A percentile compares a stretch with the other conserved stretches of the same genome.
These are phyloP conservation scores for Rhodotorula mucilaginosa DNA, from an alignment of 1,284 basidiomycete genomes.

Conservation along the genomic window DNA sequence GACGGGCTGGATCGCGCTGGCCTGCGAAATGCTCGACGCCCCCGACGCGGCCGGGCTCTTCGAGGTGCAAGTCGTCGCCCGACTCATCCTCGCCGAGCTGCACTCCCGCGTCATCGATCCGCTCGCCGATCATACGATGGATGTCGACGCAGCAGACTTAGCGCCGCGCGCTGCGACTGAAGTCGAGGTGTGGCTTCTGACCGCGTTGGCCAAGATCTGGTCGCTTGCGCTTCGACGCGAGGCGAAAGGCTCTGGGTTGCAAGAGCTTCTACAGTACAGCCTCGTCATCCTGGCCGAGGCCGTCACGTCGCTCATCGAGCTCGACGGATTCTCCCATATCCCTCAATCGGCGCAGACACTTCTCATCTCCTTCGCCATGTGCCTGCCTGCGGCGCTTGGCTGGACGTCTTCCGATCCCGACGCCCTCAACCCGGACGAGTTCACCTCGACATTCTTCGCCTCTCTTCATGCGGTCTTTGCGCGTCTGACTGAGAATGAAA, in stretches of 20 bases:
- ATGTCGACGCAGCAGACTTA: slow-evolving; percentile 4
- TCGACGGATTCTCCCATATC: too few relatives aligned
- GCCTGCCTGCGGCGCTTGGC: too few relatives aligned
- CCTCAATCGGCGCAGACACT: too few relatives aligned
- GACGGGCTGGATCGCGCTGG: slow-evolving; percentile 16
- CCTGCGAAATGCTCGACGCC: neutral
- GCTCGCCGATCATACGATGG: neutral
- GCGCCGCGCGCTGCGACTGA: neutral
- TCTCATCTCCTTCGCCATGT: too few relatives aligned
- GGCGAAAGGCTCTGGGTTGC: neutral
- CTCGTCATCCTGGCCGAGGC: neutral
- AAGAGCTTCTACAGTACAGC: neutral
- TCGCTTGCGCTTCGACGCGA: neutral
- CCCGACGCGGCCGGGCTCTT: neutral
- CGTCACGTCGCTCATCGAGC: neutral
- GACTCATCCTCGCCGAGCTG: slow-evolving; percentile 8
- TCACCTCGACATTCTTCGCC: too few relatives aligned
- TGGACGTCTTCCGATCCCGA: too few relatives aligned
- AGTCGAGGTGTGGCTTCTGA: slow-evolving; percentile 6
- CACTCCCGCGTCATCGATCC: neutral
- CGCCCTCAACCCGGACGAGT: too few relatives aligned
- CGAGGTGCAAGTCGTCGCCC: neutral
- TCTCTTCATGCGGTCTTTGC: too few relatives aligned
- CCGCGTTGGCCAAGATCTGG: slow-evolving; percentile 5
- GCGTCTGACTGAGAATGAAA: too few relatives aligned